Conservation (phyloP, 1,284 basidiomycete species). For the Anthracocystis walkeri region DNA sequence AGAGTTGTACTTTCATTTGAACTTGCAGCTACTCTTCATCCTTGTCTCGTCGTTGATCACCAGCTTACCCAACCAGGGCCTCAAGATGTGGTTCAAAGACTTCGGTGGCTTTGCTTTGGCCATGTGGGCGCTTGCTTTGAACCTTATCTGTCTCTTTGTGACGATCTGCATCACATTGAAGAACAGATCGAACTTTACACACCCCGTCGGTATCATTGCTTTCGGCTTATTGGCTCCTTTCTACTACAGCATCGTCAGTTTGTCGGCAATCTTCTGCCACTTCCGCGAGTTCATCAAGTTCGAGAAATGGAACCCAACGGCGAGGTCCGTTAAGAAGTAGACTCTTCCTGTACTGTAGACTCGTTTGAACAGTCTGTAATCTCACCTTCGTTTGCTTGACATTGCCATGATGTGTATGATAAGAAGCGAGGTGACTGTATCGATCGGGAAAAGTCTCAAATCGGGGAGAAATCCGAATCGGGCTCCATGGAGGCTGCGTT, state of each 20-base stretch:
- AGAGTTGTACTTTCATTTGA: slow-evolving; percentile 60
- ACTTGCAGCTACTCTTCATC: slow-evolving; percentile 45
- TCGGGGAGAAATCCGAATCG: too few species aligned
- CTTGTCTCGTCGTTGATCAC: slow-evolving; percentile 42
- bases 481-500: too few species aligned
- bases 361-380: too few species aligned
- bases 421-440: too few species aligned
- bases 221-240: slow-evolving; percentile 51
- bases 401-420: too few species aligned
- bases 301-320: slow-evolving; percentile 57
- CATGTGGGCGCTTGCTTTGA: slow-evolving; percentile 54
- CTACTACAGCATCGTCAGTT: slow-evolving; percentile 56
- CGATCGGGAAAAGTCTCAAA: too few species aligned
- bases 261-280: slow-evolving; percentile 60
- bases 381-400: too few species aligned
- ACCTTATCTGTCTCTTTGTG: slow-evolving; percentile 54
- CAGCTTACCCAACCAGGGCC: slow-evolving; percentile 35
- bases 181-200: slow-evolving; percentile 59
- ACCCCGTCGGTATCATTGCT: slow-evolving; percentile 45
- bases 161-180: slow-evolving; percentile 55
- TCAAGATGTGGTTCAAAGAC: slow-evolving; percentile 44
- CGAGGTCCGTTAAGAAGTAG: slow-evolving; percentile 41
- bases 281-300: slow-evolving; percentile 61
- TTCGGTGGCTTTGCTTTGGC: slow-evolving; percentile 53
- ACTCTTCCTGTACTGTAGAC: not conserved